Conservation (phyloP, 2,329 filamentous ascomycete genomes). For the Pseudocercospora crystallina region DNA sequence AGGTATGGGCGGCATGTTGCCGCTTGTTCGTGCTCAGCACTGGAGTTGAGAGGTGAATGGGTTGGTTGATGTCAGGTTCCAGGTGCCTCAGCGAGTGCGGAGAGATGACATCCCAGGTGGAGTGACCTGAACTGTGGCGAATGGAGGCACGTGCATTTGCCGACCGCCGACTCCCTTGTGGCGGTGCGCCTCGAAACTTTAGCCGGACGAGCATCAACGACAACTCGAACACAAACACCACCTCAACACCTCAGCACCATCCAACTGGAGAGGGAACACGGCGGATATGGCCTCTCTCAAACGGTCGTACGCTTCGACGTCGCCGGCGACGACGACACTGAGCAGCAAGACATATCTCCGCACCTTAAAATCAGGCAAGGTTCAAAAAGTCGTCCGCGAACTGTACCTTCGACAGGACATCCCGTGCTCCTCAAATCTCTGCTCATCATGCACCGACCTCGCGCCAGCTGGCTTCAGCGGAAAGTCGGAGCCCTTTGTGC, state of each 20-base stretch:
- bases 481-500: constrained; percentile 75
- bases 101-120: not conserved
- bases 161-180: not conserved
- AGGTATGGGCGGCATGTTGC: constrained; percentile 38
- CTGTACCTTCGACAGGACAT: constrained; percentile 95
- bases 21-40: constrained; percentile 16
- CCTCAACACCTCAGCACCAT: not conserved
- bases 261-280: not conserved
- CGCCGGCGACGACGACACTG: constrained; percentile 63
- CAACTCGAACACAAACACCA: not conserved
- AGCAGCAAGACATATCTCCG: constrained; percentile 95
- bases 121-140: not conserved
- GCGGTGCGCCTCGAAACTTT: not conserved
- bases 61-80: constrained; percentile 7
- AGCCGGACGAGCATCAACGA: not conserved
- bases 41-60: constrained; percentile 9
- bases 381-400: constrained; percentile 97
- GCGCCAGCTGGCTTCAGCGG: constrained; percentile 79
- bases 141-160: not conserved
- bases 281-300: constrained; percentile 61
- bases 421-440: constrained; percentile 91
- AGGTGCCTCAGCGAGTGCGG: not conserved
- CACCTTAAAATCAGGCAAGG: constrained; percentile 92
- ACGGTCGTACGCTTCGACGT: constrained; percentile 54
- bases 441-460: constrained; percentile 67